Evolutionary conservation across 2,329 filamentous ascomycete species (phyloP).

Genomic region (Ceratocystis eucalypticola): DNA sequence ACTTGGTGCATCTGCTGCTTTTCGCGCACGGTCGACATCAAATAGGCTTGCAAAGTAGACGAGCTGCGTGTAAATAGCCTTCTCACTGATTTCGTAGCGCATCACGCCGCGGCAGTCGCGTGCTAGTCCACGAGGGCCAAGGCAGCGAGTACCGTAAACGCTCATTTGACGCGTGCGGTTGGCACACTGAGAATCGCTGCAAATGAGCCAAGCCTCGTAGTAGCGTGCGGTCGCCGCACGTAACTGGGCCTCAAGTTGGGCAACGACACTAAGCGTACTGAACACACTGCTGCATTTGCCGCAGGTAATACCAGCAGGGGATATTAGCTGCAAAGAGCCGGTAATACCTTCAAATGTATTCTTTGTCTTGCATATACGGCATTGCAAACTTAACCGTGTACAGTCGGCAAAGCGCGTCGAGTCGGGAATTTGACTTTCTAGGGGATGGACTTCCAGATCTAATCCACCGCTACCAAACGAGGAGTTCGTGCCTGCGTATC

Average conservation of each 20-base stretch:
- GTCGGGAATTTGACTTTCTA: constrained; percentile 91
- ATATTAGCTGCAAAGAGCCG: constrained; percentile 44
- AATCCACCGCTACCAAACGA: constrained; percentile 21
- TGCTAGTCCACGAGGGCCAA: constrained; percentile 74
- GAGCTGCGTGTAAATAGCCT: constrained; percentile 87
- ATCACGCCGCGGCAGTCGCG: constrained; percentile 76
- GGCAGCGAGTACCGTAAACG: constrained; percentile 80
- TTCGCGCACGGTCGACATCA: constrained; percentile 72
- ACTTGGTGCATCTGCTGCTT: constrained; percentile 33
- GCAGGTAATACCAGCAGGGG: constrained; percentile 64
- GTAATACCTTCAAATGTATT: constrained; percentile 66
- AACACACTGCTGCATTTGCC: constrained; percentile 52
- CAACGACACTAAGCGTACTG: constrained; percentile 58
- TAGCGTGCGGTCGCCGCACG: constrained; percentile 67
- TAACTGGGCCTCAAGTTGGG: constrained; percentile 77
- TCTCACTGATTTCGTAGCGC: constrained; percentile 77
- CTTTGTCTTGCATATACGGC: constrained; percentile 61
- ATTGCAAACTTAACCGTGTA: constrained; percentile 61
- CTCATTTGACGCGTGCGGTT: constrained; percentile 81
- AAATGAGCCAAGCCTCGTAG: constrained; percentile 85
- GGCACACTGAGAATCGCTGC: constrained; percentile 77
- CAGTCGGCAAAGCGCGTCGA: constrained; percentile 78
- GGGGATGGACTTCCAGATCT: constrained; percentile 66
- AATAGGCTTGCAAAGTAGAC: constrained; percentile 75
- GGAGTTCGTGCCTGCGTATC: constrained; percentile 50